These are phyloP conservation scores for Lachancea kluyveri DNA, from an alignment of 805 yeast species.

Conservation along the genomic window DNA sequence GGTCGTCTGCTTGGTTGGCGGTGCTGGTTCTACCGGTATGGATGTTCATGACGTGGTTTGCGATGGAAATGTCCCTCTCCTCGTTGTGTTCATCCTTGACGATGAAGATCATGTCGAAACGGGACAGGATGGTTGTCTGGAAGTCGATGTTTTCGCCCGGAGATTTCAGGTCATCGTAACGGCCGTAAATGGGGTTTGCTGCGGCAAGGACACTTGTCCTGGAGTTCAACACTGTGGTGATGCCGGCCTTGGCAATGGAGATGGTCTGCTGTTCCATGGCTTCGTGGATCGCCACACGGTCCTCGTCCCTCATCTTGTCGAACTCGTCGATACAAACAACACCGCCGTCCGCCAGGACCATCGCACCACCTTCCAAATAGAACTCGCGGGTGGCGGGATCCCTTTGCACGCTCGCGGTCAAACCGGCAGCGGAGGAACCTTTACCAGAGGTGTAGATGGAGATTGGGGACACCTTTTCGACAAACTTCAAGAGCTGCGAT, in stretches of 20 bases:
- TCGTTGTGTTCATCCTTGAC: conserved; percentile 94
- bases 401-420: conserved; percentile 95
- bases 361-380: conserved; percentile 97
- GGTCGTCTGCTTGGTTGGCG: conserved; percentile 34
- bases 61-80: conserved; percentile 78
- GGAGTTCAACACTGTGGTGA: conserved; percentile 92
- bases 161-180: conserved; percentile 91
- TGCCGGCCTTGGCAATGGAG: conserved; percentile 98
- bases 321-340: conserved; percentile 99
- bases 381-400: conserved; percentile 85
- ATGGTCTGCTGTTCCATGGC: conserved; percentile 99
- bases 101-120: conserved; percentile 97
- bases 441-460: conserved; percentile 97
- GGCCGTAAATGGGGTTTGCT: conserved; percentile 94
- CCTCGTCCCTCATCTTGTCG: conserved; percentile 99
- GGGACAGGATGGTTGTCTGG: conserved; percentile 92
- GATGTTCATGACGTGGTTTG: conserved; percentile 89
- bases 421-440: conserved; percentile 99
- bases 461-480: conserved; percentile 90
- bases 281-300: conserved; percentile 97
- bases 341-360: conserved; percentile 99
- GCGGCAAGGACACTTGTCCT: conserved; percentile 97
- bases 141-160: conserved; percentile 98
- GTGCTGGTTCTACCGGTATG: conserved; percentile 70
- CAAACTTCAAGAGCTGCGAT: conserved; percentile 91